phyloP scores from a whole-genome alignment of 495 filamentous ascomycete genomes.

The Neurospora pannonica region DNA sequence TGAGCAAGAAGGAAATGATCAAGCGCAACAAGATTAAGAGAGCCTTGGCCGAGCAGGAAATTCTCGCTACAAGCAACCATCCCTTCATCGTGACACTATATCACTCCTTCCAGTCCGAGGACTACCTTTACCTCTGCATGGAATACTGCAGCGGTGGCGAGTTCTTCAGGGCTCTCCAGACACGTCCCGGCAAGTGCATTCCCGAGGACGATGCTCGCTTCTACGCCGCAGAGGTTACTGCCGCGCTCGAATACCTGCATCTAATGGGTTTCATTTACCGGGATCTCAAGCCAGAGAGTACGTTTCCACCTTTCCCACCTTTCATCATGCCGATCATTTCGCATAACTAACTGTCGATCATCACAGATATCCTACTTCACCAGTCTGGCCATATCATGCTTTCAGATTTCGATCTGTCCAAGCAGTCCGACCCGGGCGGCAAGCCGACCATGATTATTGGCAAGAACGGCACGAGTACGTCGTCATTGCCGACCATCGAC shows the following conservation, averaged over 20 bases:
- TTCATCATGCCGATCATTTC: background rate
- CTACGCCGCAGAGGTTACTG: conserved; percentile 97
- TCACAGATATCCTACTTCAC: conserved; percentile 84
- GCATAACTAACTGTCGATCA: conserved; percentile 6
- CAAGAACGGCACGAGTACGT: conserved; percentile 67
- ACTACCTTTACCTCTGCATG: conserved; percentile 98
- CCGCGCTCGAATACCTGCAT: conserved; percentile 92
- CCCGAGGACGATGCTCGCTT: conserved; percentile 95
- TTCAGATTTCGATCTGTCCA: conserved; percentile 96
- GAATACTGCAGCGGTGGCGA: conserved; percentile 98
- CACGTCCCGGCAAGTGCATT: conserved; percentile 91
- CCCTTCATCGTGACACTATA: conserved; percentile 98
- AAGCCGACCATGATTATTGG: conserved; percentile 95
- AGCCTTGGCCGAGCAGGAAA: conserved; percentile 94
- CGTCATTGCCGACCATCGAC: conserved; percentile 85
- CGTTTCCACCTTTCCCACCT: conserved; percentile 18
- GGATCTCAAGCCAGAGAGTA: conserved; percentile 96
- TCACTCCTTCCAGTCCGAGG: conserved; percentile 97
- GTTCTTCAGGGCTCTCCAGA: conserved; percentile 96
- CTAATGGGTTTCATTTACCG: conserved; percentile 99
- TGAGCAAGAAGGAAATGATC: conserved; percentile 99
- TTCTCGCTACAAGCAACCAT: conserved; percentile 95
- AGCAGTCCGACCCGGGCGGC: conserved; percentile 93
- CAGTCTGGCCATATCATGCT: conserved; percentile 99
- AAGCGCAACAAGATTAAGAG: conserved; percentile 99